These are phyloP conservation scores for Golubevia sp. DNA, from an alignment of 1,284 basidiomycete species.

Conservation along the genomic window DNA sequence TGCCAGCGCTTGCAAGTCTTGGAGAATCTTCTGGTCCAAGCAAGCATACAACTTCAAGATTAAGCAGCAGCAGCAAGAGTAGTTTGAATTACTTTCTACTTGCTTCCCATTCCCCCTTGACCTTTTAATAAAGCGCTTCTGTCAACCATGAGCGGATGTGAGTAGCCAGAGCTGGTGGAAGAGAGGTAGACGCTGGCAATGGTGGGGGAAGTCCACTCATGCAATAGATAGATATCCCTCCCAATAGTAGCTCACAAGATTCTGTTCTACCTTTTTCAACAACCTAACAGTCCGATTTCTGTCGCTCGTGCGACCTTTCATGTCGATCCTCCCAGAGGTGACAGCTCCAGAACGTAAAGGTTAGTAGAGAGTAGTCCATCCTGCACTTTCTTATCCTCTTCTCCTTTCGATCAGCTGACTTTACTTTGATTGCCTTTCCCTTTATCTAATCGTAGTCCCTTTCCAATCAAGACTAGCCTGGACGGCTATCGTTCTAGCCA, in stretches of 20 bases:
- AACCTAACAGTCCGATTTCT: slow-evolving; percentile 37
- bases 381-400: background rate
- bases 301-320: slow-evolving; percentile 60
- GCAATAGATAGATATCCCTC: background rate
- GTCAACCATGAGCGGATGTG: slow-evolving; percentile 1
- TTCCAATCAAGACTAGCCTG: slow-evolving; percentile 58
- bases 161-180: background rate
- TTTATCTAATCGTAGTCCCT: slow-evolving; percentile 37
- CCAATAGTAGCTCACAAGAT: too few relatives aligned
- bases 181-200: background rate
- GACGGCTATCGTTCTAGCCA: slow-evolving; percentile 60
- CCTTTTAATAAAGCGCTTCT: background rate
- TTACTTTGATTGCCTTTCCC: background rate
- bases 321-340: slow-evolving; percentile 60
- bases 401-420: background rate
- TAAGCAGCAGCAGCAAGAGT: too few relatives aligned
- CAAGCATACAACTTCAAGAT: too few relatives aligned
- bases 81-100: too few relatives aligned
- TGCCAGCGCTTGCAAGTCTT: too few relatives aligned
- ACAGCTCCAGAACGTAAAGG: slow-evolving; percentile 58
- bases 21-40: too few relatives aligned
- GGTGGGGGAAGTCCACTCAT: background rate
- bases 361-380: slow-evolving; percentile 7
- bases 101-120: background rate
- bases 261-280: too few relatives aligned